These are phyloP conservation scores for Datisca glomerata DNA, from an alignment of 306 rosid genomes.

Conservation along the genomic window DNA sequence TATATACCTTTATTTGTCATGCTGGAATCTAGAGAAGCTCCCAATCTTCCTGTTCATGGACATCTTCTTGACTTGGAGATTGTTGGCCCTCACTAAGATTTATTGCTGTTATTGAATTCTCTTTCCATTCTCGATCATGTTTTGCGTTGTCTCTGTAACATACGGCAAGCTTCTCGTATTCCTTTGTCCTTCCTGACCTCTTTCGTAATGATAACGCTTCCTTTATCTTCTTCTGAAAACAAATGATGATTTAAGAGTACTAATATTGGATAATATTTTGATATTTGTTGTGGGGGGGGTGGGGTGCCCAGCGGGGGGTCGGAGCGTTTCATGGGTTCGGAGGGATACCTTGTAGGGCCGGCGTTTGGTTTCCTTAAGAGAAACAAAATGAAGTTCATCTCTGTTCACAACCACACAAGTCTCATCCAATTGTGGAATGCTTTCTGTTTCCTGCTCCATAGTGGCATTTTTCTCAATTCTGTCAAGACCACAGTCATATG, in stretches of 20 bases:
- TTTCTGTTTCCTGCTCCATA: constrained; percentile 19
- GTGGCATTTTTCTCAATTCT: constrained; percentile 14
- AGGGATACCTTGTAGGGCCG: constrained; percentile 43
- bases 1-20: too few relatives aligned
- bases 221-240: constrained; percentile 37
- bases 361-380: constrained; percentile 12
- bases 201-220: constrained; percentile 42
- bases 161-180: constrained; percentile 64
- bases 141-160: constrained; percentile 24
- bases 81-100: constrained; percentile 11
- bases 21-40: constrained; percentile 74
- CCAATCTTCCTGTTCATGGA: constrained; percentile 67
- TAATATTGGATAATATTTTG: too few relatives aligned
- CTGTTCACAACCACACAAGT: constrained; percentile 55
- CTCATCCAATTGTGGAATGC: constrained; percentile 38
- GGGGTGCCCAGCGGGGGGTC: too few relatives aligned
- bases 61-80: constrained; percentile 13
- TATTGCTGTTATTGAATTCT: constrained; percentile 13
- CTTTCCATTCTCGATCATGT: constrained; percentile 9
- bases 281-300: too few relatives aligned
- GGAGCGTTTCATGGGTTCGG: too few relatives aligned
- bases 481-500: constrained; percentile 20
- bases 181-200: constrained; percentile 60
- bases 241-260: background rate
- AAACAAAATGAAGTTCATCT: constrained; percentile 34